Percentiles rank a stretch among this genome's conserved stretches.
phyloP scores from a whole-genome alignment of 768 basidiomycete species.

The Tylopilus balloui region DNA sequence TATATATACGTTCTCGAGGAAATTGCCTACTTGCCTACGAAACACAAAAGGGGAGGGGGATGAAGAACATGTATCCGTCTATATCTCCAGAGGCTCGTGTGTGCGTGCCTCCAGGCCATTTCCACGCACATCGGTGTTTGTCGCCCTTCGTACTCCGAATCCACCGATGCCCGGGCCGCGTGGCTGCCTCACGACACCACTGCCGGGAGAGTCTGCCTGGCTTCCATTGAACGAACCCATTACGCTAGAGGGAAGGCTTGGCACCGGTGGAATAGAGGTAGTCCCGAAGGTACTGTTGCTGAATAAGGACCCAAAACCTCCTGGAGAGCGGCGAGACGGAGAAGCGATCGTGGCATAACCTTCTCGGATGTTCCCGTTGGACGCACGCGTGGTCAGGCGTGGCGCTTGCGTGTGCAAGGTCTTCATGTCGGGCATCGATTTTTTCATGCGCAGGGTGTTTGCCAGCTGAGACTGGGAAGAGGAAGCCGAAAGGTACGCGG shows the following conservation, averaged over 20 bases:
- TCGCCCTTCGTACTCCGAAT: constrained; percentile 55
- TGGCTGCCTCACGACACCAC: constrained; percentile 76
- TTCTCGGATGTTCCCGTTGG: constrained; percentile 83
- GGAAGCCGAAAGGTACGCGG: constrained; percentile 67
- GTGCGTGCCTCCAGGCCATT: constrained; percentile 75
- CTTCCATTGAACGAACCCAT: constrained; percentile 43
- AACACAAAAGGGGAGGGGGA: neutral
- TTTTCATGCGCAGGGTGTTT: constrained; percentile 78
- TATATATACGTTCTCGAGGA: constrained; percentile 20
- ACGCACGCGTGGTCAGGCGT: constrained; percentile 73
- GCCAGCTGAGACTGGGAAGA: constrained; percentile 40
- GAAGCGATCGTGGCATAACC: constrained; percentile 86
- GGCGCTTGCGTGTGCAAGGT: constrained; percentile 76
- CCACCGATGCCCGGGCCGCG: constrained; percentile 76
- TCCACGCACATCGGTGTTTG: constrained; percentile 44
- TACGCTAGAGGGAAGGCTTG: constrained; percentile 62
- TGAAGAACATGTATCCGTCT: constrained; percentile 19
- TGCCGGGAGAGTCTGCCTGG: constrained; percentile 32
- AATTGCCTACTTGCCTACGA: constrained; percentile 20
- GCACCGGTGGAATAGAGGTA: constrained; percentile 66
- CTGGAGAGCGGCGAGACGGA: constrained; percentile 71
- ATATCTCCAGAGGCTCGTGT: constrained; percentile 85
- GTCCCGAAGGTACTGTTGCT: constrained; percentile 4
- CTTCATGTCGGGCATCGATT: constrained; percentile 98
- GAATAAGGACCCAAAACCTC: constrained; percentile 69